Conservation (phyloP, 2,329 filamentous ascomycete species). For the Peltaster fructicola region DNA sequence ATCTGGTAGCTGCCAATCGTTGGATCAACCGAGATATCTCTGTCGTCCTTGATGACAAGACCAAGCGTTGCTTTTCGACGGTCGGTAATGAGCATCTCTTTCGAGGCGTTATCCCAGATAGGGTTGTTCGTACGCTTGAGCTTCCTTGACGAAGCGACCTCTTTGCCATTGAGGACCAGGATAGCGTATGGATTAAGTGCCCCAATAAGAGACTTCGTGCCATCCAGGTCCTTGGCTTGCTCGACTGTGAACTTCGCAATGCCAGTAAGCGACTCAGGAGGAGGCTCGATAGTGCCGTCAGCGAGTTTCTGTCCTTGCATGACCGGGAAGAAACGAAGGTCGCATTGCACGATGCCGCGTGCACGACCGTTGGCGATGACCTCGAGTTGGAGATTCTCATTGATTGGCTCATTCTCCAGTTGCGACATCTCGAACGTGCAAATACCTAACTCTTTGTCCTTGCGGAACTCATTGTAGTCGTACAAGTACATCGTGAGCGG, state of each 20-base stretch:
- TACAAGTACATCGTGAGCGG: slow-evolving; percentile 68
- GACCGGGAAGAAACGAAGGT: slow-evolving; percentile 91
- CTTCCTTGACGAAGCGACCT: slow-evolving; percentile 76
- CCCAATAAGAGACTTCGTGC: slow-evolving; percentile 78
- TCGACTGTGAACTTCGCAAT: slow-evolving; percentile 87
- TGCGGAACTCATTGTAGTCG: slow-evolving; percentile 90
- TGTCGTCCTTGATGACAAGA: slow-evolving; percentile 86
- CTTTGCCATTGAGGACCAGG: slow-evolving; percentile 78
- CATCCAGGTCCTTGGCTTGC: slow-evolving; percentile 90
- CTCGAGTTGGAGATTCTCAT: slow-evolving; percentile 74
- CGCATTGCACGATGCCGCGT: slow-evolving; percentile 61
- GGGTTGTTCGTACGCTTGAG: slow-evolving; percentile 95
- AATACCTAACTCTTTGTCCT: slow-evolving; percentile 84
- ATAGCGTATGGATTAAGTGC: slow-evolving; percentile 80
- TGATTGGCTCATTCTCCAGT: slow-evolving; percentile 56
- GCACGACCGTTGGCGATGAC: slow-evolving; percentile 69
- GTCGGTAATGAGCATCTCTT: slow-evolving; percentile 90
- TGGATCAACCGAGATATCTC: slow-evolving; percentile 67
- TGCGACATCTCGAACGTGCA: slow-evolving; percentile 74
- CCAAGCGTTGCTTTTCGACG: slow-evolving; percentile 79
- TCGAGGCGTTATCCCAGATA: slow-evolving; percentile 82
- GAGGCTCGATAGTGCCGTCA: slow-evolving; percentile 61
- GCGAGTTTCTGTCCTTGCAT: slow-evolving; percentile 52
- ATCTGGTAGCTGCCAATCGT: slow-evolving; percentile 86
- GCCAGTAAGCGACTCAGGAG: slow-evolving; percentile 81